These are phyloP conservation scores for Globisporangium irregulare DNA, from an alignment of 352 stramenopile genomes.

Conservation along the genomic window DNA sequence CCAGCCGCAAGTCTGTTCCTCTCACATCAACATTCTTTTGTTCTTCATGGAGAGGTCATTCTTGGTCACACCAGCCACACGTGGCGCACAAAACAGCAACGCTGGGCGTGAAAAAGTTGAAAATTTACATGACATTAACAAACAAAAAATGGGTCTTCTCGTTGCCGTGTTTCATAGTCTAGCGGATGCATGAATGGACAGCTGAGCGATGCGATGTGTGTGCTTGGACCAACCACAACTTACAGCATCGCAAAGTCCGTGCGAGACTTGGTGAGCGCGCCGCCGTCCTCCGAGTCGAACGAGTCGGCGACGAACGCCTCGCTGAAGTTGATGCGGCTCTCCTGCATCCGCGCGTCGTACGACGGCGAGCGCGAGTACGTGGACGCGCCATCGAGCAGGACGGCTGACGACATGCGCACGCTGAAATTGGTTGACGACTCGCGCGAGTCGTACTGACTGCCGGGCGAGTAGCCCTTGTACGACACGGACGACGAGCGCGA, in stretches of 20 bases:
- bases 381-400: constrained; percentile 28
- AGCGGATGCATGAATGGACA: neutral
- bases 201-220: neutral
- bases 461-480: constrained; percentile 12
- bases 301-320: constrained; percentile 42
- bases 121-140: neutral
- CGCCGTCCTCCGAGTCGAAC: constrained; percentile 32
- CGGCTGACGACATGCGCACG: constrained; percentile 39
- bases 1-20: neutral
- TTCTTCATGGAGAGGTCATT: neutral
- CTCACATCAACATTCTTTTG: neutral
- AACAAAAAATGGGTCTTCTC: neutral
- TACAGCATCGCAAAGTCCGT: constrained; percentile 59
- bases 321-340: constrained; percentile 72
- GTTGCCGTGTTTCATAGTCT: neutral
- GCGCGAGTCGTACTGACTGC: constrained; percentile 14
- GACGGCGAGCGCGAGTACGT: constrained; percentile 27
- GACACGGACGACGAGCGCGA: constrained; percentile 53
- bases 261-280: constrained; percentile 31
- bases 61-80: neutral
- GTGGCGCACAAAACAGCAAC: neutral
- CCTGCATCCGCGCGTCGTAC: constrained; percentile 30
- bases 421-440: constrained; percentile 3
- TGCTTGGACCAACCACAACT: neutral
- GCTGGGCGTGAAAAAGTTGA: neutral